These are phyloP conservation scores for Corylus heterophylla DNA, from an alignment of 306 rosid species.

Conservation along the genomic window DNA sequence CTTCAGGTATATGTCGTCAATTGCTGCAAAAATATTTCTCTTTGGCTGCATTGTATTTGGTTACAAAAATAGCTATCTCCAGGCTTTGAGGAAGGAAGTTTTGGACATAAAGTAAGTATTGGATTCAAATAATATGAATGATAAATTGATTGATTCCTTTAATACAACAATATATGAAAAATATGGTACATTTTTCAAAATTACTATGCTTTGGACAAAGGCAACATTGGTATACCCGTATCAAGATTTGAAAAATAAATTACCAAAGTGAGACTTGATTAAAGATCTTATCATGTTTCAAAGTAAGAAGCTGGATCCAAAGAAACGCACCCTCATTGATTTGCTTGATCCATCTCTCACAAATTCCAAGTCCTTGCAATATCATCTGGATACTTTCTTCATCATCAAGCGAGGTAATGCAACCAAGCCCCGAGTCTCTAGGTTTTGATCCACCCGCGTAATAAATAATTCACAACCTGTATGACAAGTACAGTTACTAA, in stretches of 20 bases:
- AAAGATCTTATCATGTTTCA: slow-evolving; percentile 58
- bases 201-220: not conserved
- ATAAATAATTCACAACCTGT: slow-evolving; percentile 79
- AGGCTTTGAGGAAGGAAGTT: not conserved
- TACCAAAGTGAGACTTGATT: slow-evolving; percentile 36
- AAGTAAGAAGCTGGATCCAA: slow-evolving; percentile 49
- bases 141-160: not conserved
- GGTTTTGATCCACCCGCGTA: slow-evolving; percentile 86
- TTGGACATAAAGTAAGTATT: not conserved
- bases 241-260: slow-evolving; percentile 35
- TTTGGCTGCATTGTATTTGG: not conserved
- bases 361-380: slow-evolving; percentile 63
- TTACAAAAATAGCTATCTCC: not conserved
- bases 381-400: slow-evolving; percentile 24
- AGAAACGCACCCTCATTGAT: slow-evolving; percentile 55
- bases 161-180: not conserved
- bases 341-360: slow-evolving; percentile 66
- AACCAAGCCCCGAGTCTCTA: slow-evolving; percentile 56
- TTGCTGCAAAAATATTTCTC: no score
- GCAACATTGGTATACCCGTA: slow-evolving; percentile 12
- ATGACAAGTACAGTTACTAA: not conserved
- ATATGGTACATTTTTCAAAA: not conserved
- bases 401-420: slow-evolving; percentile 69
- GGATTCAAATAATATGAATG: not conserved
- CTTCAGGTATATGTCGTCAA: no score